Conservation (phyloP, 345 rosid genomes). For the Brassica incana region DNA sequence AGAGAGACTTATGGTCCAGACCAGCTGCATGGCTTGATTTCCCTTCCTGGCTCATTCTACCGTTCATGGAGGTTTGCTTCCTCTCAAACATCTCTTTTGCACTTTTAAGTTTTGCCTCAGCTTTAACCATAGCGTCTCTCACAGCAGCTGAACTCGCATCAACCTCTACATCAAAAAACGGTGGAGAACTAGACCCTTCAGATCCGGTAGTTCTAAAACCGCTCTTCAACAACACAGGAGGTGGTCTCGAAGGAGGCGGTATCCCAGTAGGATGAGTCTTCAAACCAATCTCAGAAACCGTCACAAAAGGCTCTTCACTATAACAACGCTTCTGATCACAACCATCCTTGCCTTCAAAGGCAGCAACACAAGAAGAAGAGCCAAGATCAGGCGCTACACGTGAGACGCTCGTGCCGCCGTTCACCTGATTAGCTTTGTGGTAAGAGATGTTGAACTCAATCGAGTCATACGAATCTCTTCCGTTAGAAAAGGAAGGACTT, state of each 20-base stretch:
- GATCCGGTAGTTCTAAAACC: slow-evolving; percentile 43
- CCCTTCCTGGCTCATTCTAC: slow-evolving; percentile 40
- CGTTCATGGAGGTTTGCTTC: slow-evolving; percentile 42
- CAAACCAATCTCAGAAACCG: slow-evolving; percentile 75
- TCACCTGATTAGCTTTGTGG: slow-evolving; percentile 54
- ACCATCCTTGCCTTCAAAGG: slow-evolving; percentile 42
- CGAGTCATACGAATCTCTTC: slow-evolving; percentile 61
- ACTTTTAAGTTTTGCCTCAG: slow-evolving; percentile 69
- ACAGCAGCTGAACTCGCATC: slow-evolving; percentile 84
- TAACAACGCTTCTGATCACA: slow-evolving; percentile 34
- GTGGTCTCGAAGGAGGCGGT: slow-evolving; percentile 89
- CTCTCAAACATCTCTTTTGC: slow-evolving; percentile 70
- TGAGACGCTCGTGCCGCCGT: slow-evolving; percentile 34
- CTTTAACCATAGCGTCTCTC: slow-evolving; percentile 78
- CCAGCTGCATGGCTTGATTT: slow-evolving; percentile 38
- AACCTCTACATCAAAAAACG: slow-evolving; percentile 84
- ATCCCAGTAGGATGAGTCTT: slow-evolving; percentile 73
- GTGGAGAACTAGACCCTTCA: slow-evolving; percentile 60
- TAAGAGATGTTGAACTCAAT: slow-evolving; percentile 70
- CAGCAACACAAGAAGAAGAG: slow-evolving; percentile 16
- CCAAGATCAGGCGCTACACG: slow-evolving; percentile 47
- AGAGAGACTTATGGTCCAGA: slow-evolving; percentile 29
- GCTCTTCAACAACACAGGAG: slow-evolving; percentile 52
- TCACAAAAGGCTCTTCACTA: slow-evolving; percentile 54
- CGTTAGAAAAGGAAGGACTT: slow-evolving; percentile 53